Conservation (phyloP, 139 green algal genomes). For the Edaphochlamys debaryana region DNA sequence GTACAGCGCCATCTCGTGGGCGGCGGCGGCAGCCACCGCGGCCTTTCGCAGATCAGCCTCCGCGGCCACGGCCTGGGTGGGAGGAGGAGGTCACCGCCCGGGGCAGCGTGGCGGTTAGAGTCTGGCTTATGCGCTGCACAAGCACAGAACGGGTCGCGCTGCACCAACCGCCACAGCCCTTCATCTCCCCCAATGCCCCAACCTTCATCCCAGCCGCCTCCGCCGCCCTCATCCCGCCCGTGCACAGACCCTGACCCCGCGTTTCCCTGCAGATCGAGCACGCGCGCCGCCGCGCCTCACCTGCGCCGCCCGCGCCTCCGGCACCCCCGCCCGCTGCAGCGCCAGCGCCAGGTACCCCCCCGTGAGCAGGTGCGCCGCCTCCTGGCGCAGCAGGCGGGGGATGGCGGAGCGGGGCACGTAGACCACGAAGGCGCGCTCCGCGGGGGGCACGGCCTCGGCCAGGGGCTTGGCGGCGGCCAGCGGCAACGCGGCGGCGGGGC, state of each 20-base stretch:
- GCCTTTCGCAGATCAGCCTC: constrained; percentile 21
- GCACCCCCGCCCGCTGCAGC: constrained; percentile 22
- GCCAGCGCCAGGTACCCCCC: constrained; percentile 24
- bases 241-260: too few relatives aligned
- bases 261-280: too few relatives aligned
- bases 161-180: too few relatives aligned
- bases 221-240: too few relatives aligned
- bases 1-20: constrained; percentile 26
- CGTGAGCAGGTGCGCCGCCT: constrained; percentile 14
- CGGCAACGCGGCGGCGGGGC: background rate
- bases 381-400: constrained; percentile 22
- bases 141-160: too few relatives aligned
- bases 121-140: too few relatives aligned
- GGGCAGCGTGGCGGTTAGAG: background rate
- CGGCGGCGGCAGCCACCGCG: background rate
- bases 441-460: constrained; percentile 26
- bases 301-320: background rate
- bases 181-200: too few relatives aligned
- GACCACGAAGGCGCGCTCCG: constrained; percentile 28
- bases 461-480: constrained; percentile 11
- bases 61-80: background rate
- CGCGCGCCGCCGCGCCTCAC: too few relatives aligned
- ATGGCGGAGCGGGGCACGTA: constrained; percentile 39
- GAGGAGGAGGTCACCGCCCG: background rate
- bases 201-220: background rate